Percentiles rank a stretch among this genome's conserved stretches.
phyloP scores from a whole-genome alignment of 345 rosid genomes.

The Sisymbrium altissimum region DNA sequence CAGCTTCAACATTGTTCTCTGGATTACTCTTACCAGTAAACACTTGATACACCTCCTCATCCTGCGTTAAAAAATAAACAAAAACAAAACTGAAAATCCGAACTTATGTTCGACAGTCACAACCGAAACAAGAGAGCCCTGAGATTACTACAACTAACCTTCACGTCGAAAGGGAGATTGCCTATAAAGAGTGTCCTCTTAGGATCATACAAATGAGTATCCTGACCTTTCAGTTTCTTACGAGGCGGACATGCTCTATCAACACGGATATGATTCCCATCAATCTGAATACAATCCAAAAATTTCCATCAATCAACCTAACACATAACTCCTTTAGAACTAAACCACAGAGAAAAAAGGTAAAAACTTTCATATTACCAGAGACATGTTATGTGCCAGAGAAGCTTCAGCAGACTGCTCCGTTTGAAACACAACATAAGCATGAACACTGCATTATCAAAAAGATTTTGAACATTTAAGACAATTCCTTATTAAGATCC shows the following conservation, averaged over 20 bases:
- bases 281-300: slow-evolving; percentile 45
- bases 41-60: slow-evolving; percentile 87
- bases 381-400: slow-evolving; percentile 78
- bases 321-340: neutral
- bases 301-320: neutral
- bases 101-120: neutral
- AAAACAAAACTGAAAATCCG: neutral
- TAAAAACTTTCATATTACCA: slow-evolving; percentile 45
- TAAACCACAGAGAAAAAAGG: neutral
- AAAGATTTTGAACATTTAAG: slow-evolving; percentile 6
- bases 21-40: slow-evolving; percentile 56
- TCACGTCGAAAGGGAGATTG: slow-evolving; percentile 94
- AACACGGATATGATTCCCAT: slow-evolving; percentile 87
- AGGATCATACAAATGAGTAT: slow-evolving; percentile 58
- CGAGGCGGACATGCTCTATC: slow-evolving; percentile 98
- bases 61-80: slow-evolving; percentile 40
- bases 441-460: slow-evolving; percentile 69
- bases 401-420: slow-evolving; percentile 84
- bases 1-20: slow-evolving; percentile 75
- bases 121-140: neutral
- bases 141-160: slow-evolving; percentile 43
- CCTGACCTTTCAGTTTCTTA: slow-evolving; percentile 72
- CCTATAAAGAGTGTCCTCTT: slow-evolving; percentile 89
- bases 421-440: slow-evolving; percentile 79
- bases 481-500: neutral